Conservation (phyloP, 2,329 filamentous ascomycete species). For the Parastagonospora nodorum region DNA sequence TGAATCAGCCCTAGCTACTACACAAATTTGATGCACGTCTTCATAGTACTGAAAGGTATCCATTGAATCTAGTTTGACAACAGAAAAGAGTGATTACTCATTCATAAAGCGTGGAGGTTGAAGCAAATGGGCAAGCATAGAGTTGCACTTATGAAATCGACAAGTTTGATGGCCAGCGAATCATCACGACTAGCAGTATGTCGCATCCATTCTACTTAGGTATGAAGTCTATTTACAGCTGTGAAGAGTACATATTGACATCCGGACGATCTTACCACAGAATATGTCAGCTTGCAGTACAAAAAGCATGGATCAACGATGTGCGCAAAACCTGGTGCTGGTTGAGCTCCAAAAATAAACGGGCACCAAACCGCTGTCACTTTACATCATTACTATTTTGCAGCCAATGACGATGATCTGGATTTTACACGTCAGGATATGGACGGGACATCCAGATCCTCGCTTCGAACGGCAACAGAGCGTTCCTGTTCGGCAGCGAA, state of each 20-base stretch:
- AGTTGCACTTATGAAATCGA: background rate
- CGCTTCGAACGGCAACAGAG: slow-evolving; percentile 11
- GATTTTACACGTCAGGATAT: slow-evolving; percentile 1
- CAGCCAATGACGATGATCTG: background rate
- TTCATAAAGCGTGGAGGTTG: background rate
- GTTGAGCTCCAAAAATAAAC: slow-evolving; percentile 2
- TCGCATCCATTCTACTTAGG: too few relatives aligned
- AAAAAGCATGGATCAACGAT: background rate
- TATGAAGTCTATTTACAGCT: background rate
- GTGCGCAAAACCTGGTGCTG: background rate
- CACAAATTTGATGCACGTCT: too few relatives aligned
- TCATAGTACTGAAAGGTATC: too few relatives aligned
- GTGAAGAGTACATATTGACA: background rate
- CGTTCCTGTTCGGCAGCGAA: slow-evolving; percentile 16
- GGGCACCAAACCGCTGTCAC: background rate
- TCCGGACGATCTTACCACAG: background rate
- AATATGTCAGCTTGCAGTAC: background rate
- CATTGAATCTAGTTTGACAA: too few relatives aligned
- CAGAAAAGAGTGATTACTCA: background rate
- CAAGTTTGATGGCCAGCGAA: background rate
- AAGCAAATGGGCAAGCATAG: background rate
- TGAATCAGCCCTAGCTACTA: background rate
- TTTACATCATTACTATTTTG: background rate
- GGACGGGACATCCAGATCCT: slow-evolving; percentile 11
- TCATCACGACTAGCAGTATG: too few relatives aligned